phyloP scores from a whole-genome alignment of 805 yeast species.

The Lachancea thermotolerans region DNA sequence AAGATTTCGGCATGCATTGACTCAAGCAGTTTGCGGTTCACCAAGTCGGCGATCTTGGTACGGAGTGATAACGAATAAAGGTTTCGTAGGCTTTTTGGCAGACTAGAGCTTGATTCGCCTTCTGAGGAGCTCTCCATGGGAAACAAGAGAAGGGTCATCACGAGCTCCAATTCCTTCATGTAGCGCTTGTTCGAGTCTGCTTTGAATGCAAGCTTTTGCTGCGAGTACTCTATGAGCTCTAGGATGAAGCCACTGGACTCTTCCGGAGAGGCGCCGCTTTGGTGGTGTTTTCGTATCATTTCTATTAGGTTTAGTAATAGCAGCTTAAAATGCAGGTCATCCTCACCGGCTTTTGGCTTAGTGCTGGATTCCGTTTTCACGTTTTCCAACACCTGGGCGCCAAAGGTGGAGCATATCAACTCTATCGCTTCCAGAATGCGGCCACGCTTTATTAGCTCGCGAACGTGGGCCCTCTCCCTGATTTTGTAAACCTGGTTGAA shows the following conservation, averaged over 20 bases:
- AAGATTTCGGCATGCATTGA: constrained; percentile 21
- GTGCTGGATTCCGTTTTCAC: constrained; percentile 31
- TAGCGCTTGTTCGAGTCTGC: constrained; percentile 52
- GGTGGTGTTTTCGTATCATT: constrained; percentile 50
- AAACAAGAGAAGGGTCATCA: constrained; percentile 71
- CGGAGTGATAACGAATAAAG: constrained; percentile 57
- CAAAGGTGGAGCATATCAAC: constrained; percentile 27
- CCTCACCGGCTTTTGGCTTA: constrained; percentile 48
- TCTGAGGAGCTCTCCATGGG: constrained; percentile 23
- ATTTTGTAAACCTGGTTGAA: constrained; percentile 27
- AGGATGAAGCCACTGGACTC: constrained; percentile 45
- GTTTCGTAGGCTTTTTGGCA: constrained; percentile 49
- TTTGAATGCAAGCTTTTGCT: constrained; percentile 53
- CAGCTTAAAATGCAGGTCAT: constrained; percentile 66
- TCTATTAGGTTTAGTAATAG: constrained; percentile 71
- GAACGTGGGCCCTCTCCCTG: constrained; percentile 21
- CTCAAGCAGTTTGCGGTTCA: constrained; percentile 45
- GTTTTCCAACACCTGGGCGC: constrained; percentile 21
- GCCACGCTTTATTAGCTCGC: constrained; percentile 23
- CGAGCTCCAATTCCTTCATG: constrained; percentile 66
- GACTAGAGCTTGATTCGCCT: constrained; percentile 28
- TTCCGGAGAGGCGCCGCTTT: constrained; percentile 15
- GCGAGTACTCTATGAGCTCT: constrained; percentile 50
- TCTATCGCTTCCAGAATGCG: constrained; percentile 25
- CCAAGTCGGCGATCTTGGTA: constrained; percentile 57